phyloP scores from a whole-genome alignment of 345 rosid species.

The Citrus sinensis region DNA sequence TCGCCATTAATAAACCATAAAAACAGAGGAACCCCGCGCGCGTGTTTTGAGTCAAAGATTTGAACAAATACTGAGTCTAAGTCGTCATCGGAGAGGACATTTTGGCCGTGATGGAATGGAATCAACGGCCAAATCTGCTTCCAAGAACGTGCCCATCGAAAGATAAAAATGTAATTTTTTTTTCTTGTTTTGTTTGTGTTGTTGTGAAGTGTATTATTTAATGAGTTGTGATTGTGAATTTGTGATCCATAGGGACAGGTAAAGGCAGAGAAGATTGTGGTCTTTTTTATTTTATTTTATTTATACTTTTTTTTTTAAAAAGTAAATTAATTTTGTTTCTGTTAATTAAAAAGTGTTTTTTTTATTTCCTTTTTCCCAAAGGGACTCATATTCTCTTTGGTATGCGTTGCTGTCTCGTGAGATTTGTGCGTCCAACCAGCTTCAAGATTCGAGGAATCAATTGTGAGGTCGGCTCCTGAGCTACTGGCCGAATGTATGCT shows the following conservation, averaged over 20 bases:
- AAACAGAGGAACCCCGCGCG: neutral
- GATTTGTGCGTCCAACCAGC: neutral
- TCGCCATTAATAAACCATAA: slow-evolving; percentile 25
- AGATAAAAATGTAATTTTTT: neutral
- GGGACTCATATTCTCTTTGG: neutral
- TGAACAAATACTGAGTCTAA: neutral
- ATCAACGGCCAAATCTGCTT: slow-evolving; percentile 1
- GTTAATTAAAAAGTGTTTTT: neutral
- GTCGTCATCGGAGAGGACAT: slow-evolving; percentile 4
- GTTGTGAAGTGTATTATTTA: neutral
- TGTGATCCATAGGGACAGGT: neutral
- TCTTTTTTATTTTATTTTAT: no score
- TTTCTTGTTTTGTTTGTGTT: neutral
- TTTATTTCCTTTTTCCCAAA: neutral
- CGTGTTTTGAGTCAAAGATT: neutral
- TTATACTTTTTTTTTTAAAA: neutral
- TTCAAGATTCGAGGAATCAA: neutral
- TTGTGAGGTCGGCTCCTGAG: neutral
- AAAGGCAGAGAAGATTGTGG: neutral
- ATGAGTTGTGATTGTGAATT: neutral
- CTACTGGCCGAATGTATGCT: neutral
- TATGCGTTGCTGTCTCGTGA: neutral
- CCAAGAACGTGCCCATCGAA: slow-evolving; percentile 9
- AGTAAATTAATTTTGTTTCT: neutral
- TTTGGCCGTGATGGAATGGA: slow-evolving; percentile 1